Evolutionary conservation across 2,329 filamentous ascomycete species (phyloP), one percentile per base, ranked within the genome.

Genomic region (Massarina eburnea): DNA sequence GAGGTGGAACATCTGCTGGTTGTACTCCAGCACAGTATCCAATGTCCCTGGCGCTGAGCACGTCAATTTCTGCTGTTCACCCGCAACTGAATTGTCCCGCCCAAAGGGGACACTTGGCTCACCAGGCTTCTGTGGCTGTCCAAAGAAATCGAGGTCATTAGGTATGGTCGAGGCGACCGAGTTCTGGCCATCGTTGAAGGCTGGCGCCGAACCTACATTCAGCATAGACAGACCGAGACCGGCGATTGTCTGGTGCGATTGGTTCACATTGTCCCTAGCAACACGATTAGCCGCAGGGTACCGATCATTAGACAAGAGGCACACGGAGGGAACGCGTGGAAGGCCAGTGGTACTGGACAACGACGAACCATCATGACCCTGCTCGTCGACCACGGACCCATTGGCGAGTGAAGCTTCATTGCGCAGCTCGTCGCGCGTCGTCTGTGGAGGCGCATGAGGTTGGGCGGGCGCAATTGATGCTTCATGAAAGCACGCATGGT

Each of bases 401-500:
- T 54, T 53, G 49, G 51, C 51, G 45, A 49, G 52, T 24, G 57
- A 48, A 45, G 51, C 40, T 44, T 47, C 54, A 41, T 46, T 49
- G 39, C 35, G 53, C 41, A 51, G 21, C 34, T 24, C 18, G 20
- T 38, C 30, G 41, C 46, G n/a, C n/a, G n/a, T n/a, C n/a, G n/a
- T n/a, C n/a, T 45, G 32, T 51, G 7, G 39, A 20, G 49, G 46
- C 6, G 46, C 39, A 14, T 45, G 45, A 34, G 38, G 34, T 17
- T 39, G 36, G n/a, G 44, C 41, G 15, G 41, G 41, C 45, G 46
- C 43, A 14, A 41, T 40, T 33, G 50, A 43, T 34, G 54, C 48
- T 38, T 48, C 43, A 66, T 82, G 79, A 58, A 76, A 81, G 62
- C 79, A 81, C 6, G 78, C 78, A 71, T 82, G 79, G 61, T 82